A percentile compares a stretch with the other conserved stretches of the same genome.
Conservation (phyloP, 495 filamentous ascomycete species). For the Ramalina peruviana region DNA sequence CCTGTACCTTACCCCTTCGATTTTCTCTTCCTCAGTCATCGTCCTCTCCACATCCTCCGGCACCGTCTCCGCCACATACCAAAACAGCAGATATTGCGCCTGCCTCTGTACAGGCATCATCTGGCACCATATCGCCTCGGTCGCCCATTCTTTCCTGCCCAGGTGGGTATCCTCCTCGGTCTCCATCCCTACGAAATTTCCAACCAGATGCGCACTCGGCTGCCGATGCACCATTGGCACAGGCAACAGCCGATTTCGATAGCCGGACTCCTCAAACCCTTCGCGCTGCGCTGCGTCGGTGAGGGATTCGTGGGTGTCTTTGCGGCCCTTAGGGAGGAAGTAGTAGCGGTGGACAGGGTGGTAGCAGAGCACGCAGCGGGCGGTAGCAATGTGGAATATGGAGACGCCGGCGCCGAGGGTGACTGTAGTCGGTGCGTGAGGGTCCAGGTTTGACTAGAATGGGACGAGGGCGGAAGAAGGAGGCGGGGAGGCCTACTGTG, state of each 20-base stretch:
- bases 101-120: constrained; percentile 18
- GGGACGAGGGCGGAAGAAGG: too few relatives aligned
- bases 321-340: constrained; percentile 33
- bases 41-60: constrained; percentile 23
- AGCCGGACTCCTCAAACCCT: constrained; percentile 37
- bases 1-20: constrained; percentile 11
- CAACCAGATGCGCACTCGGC: constrained; percentile 17
- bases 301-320: constrained; percentile 29
- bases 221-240: constrained; percentile 28
- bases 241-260: constrained; percentile 33
- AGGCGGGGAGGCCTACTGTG: too few relatives aligned
- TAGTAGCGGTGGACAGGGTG: constrained; percentile 26
- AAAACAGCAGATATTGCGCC: constrained; percentile 32
- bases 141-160: constrained; percentile 13
- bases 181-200: neutral
- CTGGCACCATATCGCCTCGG: constrained; percentile 31
- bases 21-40: constrained; percentile 1
- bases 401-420: constrained; percentile 30
- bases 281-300: constrained; percentile 28
- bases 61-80: constrained; percentile 38
- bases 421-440: constrained; percentile 2
- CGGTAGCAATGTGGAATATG: constrained; percentile 32
- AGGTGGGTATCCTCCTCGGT: neutral
- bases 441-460: too few relatives aligned
- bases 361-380: constrained; percentile 31